These are phyloP conservation scores for Sicyos baderoa DNA, from an alignment of 306 rosid species.

Conservation along the genomic window DNA sequence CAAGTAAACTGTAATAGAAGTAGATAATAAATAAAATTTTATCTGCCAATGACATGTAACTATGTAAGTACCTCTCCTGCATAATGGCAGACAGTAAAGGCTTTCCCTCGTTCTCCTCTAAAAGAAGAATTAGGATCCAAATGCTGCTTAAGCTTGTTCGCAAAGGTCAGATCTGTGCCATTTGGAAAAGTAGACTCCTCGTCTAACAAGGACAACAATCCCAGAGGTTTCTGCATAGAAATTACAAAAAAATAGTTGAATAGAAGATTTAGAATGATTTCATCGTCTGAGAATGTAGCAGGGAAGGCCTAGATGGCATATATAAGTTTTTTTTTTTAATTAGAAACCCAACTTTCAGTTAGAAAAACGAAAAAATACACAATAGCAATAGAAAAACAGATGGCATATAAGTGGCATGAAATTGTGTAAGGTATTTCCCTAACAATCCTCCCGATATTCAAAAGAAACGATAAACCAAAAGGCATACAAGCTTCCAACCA, in stretches of 20 bases:
- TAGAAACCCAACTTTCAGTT: neutral
- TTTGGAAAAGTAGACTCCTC: conserved; percentile 99
- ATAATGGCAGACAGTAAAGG: conserved; percentile 77
- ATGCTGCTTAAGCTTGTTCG: conserved; percentile 93
- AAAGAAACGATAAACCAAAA: neutral
- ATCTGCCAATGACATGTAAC: conserved; percentile 14
- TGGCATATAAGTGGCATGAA: neutral
- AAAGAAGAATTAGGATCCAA: conserved; percentile 63
- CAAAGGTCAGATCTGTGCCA: conserved; percentile 86
- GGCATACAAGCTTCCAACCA: neutral
- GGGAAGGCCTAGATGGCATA: neutral
- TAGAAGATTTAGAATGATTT: neutral
- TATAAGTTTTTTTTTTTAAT: neutral
- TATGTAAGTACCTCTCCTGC: conserved; percentile 93
- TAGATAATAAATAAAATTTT: neutral
- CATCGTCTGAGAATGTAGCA: neutral
- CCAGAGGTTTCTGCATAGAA: conserved; percentile 83
- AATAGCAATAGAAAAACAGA: neutral
- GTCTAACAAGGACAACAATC: conserved; percentile 78
- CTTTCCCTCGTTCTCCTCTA: conserved; percentile 84
- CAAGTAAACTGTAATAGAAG: neutral
- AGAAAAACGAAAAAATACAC: neutral
- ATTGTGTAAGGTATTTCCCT: neutral
- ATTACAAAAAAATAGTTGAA: neutral
- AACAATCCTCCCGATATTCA: neutral